These are phyloP conservation scores for Hypoxylon lenormandii DNA, from an alignment of 495 filamentous ascomycete species.

Conservation along the genomic window DNA sequence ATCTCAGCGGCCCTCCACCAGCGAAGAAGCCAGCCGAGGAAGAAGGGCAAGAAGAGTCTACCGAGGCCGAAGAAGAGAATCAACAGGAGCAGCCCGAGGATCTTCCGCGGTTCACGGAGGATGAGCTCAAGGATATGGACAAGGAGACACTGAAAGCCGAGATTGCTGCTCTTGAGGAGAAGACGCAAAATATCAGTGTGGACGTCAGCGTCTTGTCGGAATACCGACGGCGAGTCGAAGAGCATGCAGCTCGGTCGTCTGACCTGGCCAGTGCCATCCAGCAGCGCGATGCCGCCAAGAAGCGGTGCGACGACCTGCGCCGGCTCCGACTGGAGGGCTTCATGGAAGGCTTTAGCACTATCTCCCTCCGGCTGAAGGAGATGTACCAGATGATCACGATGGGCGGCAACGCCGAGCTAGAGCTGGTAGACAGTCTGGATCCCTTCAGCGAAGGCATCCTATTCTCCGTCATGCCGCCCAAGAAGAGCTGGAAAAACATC, in stretches of 20 bases:
- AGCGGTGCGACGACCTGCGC: conserved; percentile 88
- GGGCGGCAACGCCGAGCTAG: conserved; percentile 97
- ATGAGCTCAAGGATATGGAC: conserved; percentile 92
- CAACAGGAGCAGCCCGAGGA: conserved; percentile 56
- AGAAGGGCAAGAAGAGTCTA: conserved; percentile 38
- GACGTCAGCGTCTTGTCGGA: conserved; percentile 92
- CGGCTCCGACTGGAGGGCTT: conserved; percentile 91
- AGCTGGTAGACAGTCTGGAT: conserved; percentile 93
- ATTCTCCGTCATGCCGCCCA: conserved; percentile 98
- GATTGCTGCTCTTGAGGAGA: conserved; percentile 91
- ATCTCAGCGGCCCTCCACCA: conserved; percentile 67
- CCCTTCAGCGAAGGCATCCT: conserved; percentile 97
- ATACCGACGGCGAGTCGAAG: conserved; percentile 89
- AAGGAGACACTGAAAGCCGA: conserved; percentile 86
- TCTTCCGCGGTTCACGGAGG: conserved; percentile 83
- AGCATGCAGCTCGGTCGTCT: conserved; percentile 81
- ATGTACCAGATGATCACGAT: conserved; percentile 99
- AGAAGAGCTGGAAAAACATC: conserved; percentile 99
- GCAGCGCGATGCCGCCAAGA: conserved; percentile 85
- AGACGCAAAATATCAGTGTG: conserved; percentile 86
- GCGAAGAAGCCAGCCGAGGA: conserved; percentile 42
- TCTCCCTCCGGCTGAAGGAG: conserved; percentile 95
- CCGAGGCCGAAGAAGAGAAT: conserved; percentile 40
- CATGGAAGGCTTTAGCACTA: conserved; percentile 96
- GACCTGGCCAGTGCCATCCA: conserved; percentile 81